Percentiles rank a stretch among this genome's conserved stretches.
Evolutionary conservation across 1,139 yeast species (phyloP).

Genomic region (Blastobotrys raffinosifermentans): DNA sequence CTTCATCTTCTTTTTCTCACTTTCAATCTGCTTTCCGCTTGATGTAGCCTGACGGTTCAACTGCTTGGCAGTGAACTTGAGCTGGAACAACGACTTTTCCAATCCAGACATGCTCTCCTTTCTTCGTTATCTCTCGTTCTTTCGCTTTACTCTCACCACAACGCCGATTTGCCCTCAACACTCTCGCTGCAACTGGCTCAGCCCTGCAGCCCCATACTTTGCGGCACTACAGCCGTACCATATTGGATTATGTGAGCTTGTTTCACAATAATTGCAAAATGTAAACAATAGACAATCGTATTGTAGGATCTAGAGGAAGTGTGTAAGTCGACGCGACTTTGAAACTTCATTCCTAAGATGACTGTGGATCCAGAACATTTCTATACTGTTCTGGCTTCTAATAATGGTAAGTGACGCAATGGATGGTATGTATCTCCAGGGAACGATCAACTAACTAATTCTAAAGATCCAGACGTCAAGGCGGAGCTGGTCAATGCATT

Average conservation of each 20-base stretch:
- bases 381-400: slow-evolving; percentile 14
- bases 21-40: slow-evolving; percentile 84
- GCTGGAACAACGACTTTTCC: slow-evolving; percentile 51
- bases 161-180: too few species aligned
- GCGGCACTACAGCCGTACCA: too few species aligned
- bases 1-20: slow-evolving; percentile 83
- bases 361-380: slow-evolving; percentile 18
- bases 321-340: too few species aligned
- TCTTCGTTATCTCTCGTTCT: slow-evolving; percentile 7
- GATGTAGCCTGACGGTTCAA: slow-evolving; percentile 82
- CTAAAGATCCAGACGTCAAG: slow-evolving; percentile 30
- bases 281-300: too few species aligned
- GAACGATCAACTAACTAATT: too few species aligned
- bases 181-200: too few species aligned
- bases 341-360: slow-evolving; percentile 7
- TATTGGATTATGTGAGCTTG: too few species aligned
- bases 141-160: not conserved
- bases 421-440: too few species aligned
- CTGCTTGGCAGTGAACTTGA: slow-evolving; percentile 87
- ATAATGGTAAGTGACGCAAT: slow-evolving; percentile 13
- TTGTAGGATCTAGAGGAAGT: too few species aligned
- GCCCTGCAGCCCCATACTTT: too few species aligned
- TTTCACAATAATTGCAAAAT: too few species aligned
- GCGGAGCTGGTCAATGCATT: slow-evolving; percentile 43
- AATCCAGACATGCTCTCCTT: slow-evolving; percentile 45